Percentiles rank a stretch among this genome's conserved stretches.
phyloP scores from a whole-genome alignment of 2,329 filamentous ascomycete genomes.

The Botrytis fragariae region DNA sequence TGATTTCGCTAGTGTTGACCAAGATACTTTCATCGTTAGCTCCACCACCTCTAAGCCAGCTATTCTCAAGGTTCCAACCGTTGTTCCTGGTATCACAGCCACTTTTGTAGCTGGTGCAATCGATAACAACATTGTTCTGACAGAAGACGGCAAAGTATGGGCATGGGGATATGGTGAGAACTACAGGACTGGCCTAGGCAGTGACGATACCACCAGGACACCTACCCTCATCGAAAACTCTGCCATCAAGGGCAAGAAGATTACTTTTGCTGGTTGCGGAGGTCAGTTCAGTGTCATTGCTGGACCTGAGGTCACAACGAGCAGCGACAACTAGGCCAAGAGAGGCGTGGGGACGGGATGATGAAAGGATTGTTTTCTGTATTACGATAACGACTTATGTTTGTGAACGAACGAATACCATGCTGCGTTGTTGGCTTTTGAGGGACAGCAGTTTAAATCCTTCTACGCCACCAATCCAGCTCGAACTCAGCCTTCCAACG shows the following conservation, averaged over 20 bases:
- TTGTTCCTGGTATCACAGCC: conserved; percentile 41
- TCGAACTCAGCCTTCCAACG: conserved; percentile 1
- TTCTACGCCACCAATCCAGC: neutral
- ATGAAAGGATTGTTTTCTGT: neutral
- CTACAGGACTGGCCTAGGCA: conserved; percentile 76
- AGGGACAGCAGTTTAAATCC: neutral
- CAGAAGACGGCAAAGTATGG: conserved; percentile 65
- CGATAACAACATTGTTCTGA: conserved; percentile 71
- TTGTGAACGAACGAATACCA: conserved; percentile 4
- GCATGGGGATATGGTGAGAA: conserved; percentile 78
- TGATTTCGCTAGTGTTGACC: conserved; percentile 52
- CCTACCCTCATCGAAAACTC: conserved; percentile 82
- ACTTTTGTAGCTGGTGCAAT: conserved; percentile 59
- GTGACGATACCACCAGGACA: conserved; percentile 72
- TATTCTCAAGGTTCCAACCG: conserved; percentile 65
- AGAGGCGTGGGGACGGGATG: too few relatives aligned
- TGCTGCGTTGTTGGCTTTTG: neutral
- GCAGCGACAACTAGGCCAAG: neutral
- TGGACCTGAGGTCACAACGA: conserved; percentile 36
- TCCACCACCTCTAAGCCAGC: conserved; percentile 56
- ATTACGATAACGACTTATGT: conserved; percentile 2
- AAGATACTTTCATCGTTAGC: conserved; percentile 61
- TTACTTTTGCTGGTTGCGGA: conserved; percentile 75
- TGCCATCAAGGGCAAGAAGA: conserved; percentile 69
- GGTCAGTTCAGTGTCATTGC: conserved; percentile 73